Conservation (phyloP, 768 basidiomycete species). For the Lactifluus rugatus region DNA sequence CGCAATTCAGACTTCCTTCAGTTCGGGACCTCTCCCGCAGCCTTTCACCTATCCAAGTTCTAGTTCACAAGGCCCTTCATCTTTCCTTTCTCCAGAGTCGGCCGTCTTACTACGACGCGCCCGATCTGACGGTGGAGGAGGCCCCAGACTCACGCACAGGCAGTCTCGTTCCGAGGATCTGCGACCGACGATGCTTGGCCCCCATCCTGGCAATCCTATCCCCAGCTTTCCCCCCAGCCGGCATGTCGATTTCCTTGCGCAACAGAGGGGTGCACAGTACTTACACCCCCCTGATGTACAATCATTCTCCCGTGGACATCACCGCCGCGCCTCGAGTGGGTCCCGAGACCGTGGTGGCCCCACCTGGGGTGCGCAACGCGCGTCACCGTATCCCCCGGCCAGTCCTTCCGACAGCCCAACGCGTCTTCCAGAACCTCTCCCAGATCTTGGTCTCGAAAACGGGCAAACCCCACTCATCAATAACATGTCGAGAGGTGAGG, state of each 20-base stretch:
- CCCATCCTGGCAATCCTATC: slow-evolving; percentile 13
- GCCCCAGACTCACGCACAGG: slow-evolving; percentile 27
- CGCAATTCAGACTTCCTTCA: slow-evolving; percentile 15
- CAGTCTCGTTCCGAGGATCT: slow-evolving; percentile 58
- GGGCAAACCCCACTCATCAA: not conserved
- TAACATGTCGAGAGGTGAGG: not conserved
- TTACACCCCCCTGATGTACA: slow-evolving; percentile 33
- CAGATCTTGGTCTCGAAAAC: not conserved
- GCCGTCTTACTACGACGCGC: slow-evolving; percentile 36
- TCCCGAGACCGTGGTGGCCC: slow-evolving; percentile 27
- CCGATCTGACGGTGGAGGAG: slow-evolving; percentile 38
- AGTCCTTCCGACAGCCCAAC: slow-evolving; percentile 8
- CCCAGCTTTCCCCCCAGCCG: slow-evolving; percentile 24
- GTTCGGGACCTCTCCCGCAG: slow-evolving; percentile 7
- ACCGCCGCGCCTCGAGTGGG: slow-evolving; percentile 34
- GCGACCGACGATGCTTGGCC: slow-evolving; percentile 29
- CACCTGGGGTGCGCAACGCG: slow-evolving; percentile 10
- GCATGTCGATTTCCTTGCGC: slow-evolving; percentile 34
- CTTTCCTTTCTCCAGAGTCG: slow-evolving; percentile 29
- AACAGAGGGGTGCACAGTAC: slow-evolving; percentile 26
- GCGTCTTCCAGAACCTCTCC: slow-evolving; percentile 40
- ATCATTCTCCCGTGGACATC: slow-evolving; percentile 33
- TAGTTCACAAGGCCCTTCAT: slow-evolving; percentile 7
- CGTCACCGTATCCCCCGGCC: slow-evolving; percentile 18
- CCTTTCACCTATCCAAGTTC: slow-evolving; percentile 14